Evolutionary conservation across 1,284 basidiomycete species (phyloP).

Genomic region (Rhodotorula sp.): DNA sequence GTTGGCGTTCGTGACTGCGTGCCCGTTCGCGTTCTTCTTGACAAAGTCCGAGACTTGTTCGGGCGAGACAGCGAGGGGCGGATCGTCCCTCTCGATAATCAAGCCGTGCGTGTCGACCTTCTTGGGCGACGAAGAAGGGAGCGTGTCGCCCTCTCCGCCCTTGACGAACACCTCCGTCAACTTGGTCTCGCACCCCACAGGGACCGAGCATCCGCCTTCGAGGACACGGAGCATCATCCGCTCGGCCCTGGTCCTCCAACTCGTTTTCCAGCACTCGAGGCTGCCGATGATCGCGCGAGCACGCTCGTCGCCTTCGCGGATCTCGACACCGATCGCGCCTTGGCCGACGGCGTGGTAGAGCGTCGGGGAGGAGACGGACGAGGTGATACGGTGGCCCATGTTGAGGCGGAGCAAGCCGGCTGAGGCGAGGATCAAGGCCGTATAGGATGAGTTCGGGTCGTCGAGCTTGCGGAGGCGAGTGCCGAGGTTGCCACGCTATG

Average conservation of each 20-base stretch:
- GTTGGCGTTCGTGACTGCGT: not conserved
- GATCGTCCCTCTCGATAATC: slow-evolving; percentile 1
- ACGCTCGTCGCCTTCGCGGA: slow-evolving; percentile 66
- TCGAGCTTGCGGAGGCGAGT: slow-evolving; percentile 92
- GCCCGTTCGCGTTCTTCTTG: not conserved
- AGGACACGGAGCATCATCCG: slow-evolving; percentile 79
- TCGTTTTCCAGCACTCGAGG: slow-evolving; percentile 59
- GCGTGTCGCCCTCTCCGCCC: slow-evolving; percentile 27
- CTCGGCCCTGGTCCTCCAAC: slow-evolving; percentile 74
- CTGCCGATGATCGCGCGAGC: slow-evolving; percentile 62
- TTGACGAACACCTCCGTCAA: slow-evolving; percentile 39
- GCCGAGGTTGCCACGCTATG: slow-evolving; percentile 55
- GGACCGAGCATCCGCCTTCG: slow-evolving; percentile 96
- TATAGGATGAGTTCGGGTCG: slow-evolving; percentile 73
- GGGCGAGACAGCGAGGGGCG: slow-evolving; percentile 3
- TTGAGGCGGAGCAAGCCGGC: slow-evolving; percentile 85
- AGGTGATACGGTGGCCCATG: slow-evolving; percentile 66
- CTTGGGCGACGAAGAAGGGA: not conserved
- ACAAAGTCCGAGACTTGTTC: slow-evolving; percentile 1
- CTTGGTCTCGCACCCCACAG: slow-evolving; percentile 76
- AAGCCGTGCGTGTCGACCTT: slow-evolving; percentile 8
- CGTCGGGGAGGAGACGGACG: slow-evolving; percentile 68
- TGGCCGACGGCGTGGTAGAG: slow-evolving; percentile 91
- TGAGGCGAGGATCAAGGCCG: slow-evolving; percentile 88
- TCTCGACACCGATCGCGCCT: slow-evolving; percentile 86